Conservation (phyloP, 2,329 filamentous ascomycete genomes). For the Endoconidiophora laricicola region DNA sequence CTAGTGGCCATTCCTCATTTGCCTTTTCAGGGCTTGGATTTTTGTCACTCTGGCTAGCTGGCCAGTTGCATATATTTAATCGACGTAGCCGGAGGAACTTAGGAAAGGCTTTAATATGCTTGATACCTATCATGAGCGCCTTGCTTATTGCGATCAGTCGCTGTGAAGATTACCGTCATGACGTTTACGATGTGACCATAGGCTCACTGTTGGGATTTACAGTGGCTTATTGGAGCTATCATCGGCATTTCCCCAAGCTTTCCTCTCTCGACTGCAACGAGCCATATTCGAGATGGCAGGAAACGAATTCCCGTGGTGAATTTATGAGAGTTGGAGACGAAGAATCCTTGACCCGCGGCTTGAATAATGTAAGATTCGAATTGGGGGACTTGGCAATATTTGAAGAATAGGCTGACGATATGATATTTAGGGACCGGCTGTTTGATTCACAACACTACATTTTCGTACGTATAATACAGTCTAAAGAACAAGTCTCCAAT, state of each 20-base stretch:
- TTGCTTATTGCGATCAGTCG: conserved; percentile 52
- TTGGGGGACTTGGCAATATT: conserved; percentile 13
- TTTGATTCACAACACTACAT: too few relatives aligned
- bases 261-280: conserved; percentile 36
- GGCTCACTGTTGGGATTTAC: conserved; percentile 43
- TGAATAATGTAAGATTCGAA: conserved; percentile 23
- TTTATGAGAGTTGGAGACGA: conserved; percentile 36
- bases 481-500: too few relatives aligned
- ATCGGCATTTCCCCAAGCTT: conserved; percentile 44
- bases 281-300: conserved; percentile 35
- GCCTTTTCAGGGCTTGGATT: conserved; percentile 67
- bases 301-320: conserved; percentile 18
- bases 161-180: conserved; percentile 54
- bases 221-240: conserved; percentile 49
- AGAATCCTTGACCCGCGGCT: conserved; percentile 22
- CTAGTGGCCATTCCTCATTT: conserved; percentile 65
- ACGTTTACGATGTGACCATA: conserved; percentile 51
- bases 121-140: conserved; percentile 43
- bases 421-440: not conserved
- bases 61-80: conserved; percentile 42
- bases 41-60: conserved; percentile 51
- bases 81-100: conserved; percentile 32
- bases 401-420: not conserved
- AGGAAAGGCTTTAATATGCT: conserved; percentile 37
- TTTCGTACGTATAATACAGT: too few relatives aligned